Evolutionary conservation across 495 filamentous ascomycete species (phyloP).

Genomic region (Parmelia sp.): DNA sequence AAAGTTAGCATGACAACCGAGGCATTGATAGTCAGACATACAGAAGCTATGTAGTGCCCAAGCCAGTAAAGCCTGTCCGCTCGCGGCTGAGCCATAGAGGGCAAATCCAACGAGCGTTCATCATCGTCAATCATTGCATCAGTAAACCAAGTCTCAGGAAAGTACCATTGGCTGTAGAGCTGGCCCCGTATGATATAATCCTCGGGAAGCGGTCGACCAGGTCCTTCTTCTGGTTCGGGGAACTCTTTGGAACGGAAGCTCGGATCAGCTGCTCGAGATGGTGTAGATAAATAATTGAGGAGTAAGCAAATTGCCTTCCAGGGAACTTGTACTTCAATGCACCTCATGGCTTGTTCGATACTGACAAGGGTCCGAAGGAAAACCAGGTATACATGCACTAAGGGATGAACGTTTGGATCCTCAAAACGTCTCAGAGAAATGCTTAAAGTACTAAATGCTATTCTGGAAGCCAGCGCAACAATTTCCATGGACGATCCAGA

Average conservation of each 20-base stretch:
- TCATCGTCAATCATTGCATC: slow-evolving; percentile 68
- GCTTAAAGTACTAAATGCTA: slow-evolving; percentile 43
- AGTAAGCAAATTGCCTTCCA: slow-evolving; percentile 59
- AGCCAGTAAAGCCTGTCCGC: slow-evolving; percentile 73
- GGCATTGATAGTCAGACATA: slow-evolving; percentile 27
- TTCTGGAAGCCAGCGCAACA: slow-evolving; percentile 33
- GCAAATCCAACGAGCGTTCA: slow-evolving; percentile 62
- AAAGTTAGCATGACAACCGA: not conserved
- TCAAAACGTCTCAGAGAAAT: slow-evolving; percentile 53
- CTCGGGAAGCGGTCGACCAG: slow-evolving; percentile 64
- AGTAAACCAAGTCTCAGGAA: slow-evolving; percentile 62
- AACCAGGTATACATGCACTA: slow-evolving; percentile 60
- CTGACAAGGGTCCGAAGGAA: slow-evolving; percentile 59
- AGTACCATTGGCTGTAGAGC: slow-evolving; percentile 53
- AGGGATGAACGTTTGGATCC: slow-evolving; percentile 60
- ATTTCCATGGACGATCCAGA: not conserved
- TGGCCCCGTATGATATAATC: slow-evolving; percentile 78
- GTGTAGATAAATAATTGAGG: slow-evolving; percentile 56
- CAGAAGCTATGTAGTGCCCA: slow-evolving; percentile 52
- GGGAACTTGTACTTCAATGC: slow-evolving; percentile 53
- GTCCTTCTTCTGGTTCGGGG: slow-evolving; percentile 45
- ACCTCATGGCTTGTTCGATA: slow-evolving; percentile 44
- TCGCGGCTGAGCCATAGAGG: slow-evolving; percentile 57
- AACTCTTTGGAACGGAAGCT: slow-evolving; percentile 49
- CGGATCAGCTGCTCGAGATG: slow-evolving; percentile 35